phyloP scores from a whole-genome alignment of 2,329 filamentous ascomycete genomes.

The Colletotrichum spinosum region DNA sequence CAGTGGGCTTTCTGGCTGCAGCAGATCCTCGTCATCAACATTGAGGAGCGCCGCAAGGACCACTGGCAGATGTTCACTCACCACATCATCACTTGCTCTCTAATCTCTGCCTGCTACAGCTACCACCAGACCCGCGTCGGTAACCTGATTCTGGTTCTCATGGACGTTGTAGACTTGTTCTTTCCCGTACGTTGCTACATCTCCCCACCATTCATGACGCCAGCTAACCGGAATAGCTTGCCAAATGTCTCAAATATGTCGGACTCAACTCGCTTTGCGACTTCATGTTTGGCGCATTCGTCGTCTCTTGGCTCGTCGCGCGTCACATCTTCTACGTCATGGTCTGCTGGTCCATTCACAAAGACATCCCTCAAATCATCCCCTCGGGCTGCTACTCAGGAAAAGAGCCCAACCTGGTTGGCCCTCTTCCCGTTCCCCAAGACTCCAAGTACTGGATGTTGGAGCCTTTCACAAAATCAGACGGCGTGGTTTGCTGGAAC shows the following conservation, averaged over 20 bases:
- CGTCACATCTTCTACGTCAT: conserved; percentile 85
- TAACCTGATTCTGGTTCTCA: conserved; percentile 88
- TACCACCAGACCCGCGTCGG: conserved; percentile 90
- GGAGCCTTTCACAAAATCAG: conserved; percentile 78
- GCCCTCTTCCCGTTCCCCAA: conserved; percentile 63
- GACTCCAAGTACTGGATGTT: conserved; percentile 71
- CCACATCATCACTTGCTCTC: conserved; percentile 87
- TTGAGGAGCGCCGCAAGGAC: conserved; percentile 94
- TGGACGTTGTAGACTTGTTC: conserved; percentile 93
- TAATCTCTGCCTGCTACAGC: conserved; percentile 85
- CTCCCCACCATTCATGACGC: no score
- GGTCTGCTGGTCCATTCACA: conserved; percentile 86
- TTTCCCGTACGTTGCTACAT: conserved; percentile 73
- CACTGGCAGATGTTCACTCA: conserved; percentile 96
- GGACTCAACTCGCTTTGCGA: conserved; percentile 83
- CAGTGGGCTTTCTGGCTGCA: conserved; percentile 96
- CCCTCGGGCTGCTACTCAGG: conserved; percentile 78
- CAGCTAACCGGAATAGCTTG: conserved; percentile 66
- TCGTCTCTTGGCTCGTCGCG: conserved; percentile 84
- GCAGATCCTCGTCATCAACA: conserved; percentile 92
- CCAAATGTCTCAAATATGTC: conserved; percentile 94
- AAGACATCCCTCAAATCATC: conserved; percentile 72
- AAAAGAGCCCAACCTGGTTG: conserved; percentile 63
- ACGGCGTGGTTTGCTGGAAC: conserved; percentile 85
- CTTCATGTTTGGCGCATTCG: conserved; percentile 84